These are phyloP conservation scores for Casuarina cunninghamiana DNA, from an alignment of 306 rosid genomes.

Conservation along the genomic window DNA sequence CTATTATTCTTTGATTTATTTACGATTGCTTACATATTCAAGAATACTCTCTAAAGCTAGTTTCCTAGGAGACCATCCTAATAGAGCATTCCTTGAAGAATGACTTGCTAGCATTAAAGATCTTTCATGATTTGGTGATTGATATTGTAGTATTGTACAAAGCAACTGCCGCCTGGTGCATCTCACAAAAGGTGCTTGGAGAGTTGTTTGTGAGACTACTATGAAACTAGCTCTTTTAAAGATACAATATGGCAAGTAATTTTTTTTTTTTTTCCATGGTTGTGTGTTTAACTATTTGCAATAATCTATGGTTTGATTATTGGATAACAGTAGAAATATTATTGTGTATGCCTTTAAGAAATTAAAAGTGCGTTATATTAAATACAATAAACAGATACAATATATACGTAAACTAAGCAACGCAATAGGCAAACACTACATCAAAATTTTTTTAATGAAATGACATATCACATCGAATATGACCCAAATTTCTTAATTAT, in stretches of 20 bases:
- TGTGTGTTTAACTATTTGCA: slow-evolving; percentile 9
- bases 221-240: slow-evolving; percentile 84
- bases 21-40: slow-evolving; percentile 47
- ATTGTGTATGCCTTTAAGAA: neutral
- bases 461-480: too few relatives aligned
- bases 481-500: too few relatives aligned
- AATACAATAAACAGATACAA: too few relatives aligned
- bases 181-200: slow-evolving; percentile 77
- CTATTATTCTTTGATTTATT: slow-evolving; percentile 33
- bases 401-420: too few relatives aligned
- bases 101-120: slow-evolving; percentile 84
- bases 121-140: slow-evolving; percentile 66
- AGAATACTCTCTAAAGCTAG: slow-evolving; percentile 75
- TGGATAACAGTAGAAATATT: neutral
- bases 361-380: too few relatives aligned
- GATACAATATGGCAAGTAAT: slow-evolving; percentile 64
- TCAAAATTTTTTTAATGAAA: too few relatives aligned
- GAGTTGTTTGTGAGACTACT: slow-evolving; percentile 88
- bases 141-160: slow-evolving; percentile 86
- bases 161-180: slow-evolving; percentile 53
- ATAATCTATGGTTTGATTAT: neutral
- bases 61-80: slow-evolving; percentile 75
- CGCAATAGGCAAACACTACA: too few relatives aligned
- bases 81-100: slow-evolving; percentile 96
- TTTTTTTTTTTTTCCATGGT: slow-evolving; percentile 19